Base-by-base conservation (phyloP, 176 grass and related monocot genomes). In the Dactylis glomerata region DNA sequence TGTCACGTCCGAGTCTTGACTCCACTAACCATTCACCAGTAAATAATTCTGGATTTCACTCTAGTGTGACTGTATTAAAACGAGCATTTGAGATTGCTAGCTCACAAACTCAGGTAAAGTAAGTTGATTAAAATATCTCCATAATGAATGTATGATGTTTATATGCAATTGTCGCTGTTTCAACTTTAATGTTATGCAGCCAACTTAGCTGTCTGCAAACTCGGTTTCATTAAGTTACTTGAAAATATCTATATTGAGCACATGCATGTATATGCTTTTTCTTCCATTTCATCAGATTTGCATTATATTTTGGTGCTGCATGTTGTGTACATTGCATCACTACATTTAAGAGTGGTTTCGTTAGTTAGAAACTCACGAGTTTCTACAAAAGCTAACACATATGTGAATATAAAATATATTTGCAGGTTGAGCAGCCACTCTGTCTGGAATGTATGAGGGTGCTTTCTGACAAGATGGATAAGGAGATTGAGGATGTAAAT, bases 361-460 rank as follows among this genome's bases (percentile, higher is more conserved):
- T 73, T 47, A 44, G n/a, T 74, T 41, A 65, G 33, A 76, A 38
- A 14, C 8, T 22, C 1, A 16, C 40, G 6, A 27, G 19, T 42
- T 73, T 73, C 32, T 72, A 41, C 5, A 50, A 63, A 68, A n/a
- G 6, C 33, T 72, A 73, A 58, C 50, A 57, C 32, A 41, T 17
- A n/a, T 44, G 82, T 66, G 44, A 34, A 63, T 75, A 61, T 83
- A 40, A 3, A 38, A 85, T 68, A 19, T 88, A 81, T 16, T 91
- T 23, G 58, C 87, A 99, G 96, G 88, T 99, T 87, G 96, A 99
- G 62, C 96, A 96, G 69, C 93, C 96, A 56, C 93, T 96, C 58
- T 99, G 96, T 70, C 83, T 99, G 83, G 96, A 99, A 28, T 99
- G 96, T 76, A 99, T 96, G 93, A 75, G 92, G 66, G 70, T 99